Base-by-base conservation (phyloP, 371 early-diverging fungal genomes). In the Coemansia sp. region DNA sequence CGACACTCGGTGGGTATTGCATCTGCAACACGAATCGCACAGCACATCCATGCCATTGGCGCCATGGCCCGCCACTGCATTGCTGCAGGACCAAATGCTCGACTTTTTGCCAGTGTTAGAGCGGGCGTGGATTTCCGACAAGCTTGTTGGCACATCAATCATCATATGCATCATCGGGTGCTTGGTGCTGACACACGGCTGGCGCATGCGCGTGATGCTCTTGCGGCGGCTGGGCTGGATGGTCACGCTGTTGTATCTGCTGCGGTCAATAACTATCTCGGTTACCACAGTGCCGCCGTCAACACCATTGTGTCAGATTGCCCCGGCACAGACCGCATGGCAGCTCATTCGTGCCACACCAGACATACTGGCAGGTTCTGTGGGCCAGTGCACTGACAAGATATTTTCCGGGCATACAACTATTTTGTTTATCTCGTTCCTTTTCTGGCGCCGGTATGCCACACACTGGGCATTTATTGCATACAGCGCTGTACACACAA, bases 321-420 rank as follows among this genome's bases (percentile, higher is more conserved):
- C 50, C 4, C 68, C 71, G 21, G 67, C 76, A 11, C 64, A 71
- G 67, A 58, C 62, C 7, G 59, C 53, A 22, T 71, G 71, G 76
- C 50, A 75, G 22, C 68, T 71, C 2, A 61, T 75, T 10, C 34
- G 45, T 54, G 76, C 76, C 13, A 75, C 71, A 11, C 76, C 76
- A 0, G 67, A 75, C 7, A 75, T 75, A 3, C 42, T 75, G 58
- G 71, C 76, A 0, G 76, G 76, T 3, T 54, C 61, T 1, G 64
- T 71, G 3, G 76, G 76, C 21, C 76, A 75, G 63, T 91, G 90
- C 72, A 89, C 90, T 0, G 89, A 90, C 73, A 88, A 88, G 61
- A 87, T 91, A 31, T 91, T 87, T 68, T 89, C 90, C 0, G 91
- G 90, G 5, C 90, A 91, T 70, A 88, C 89, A 1, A 81, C 85